Evolutionary conservation across 1,284 basidiomycete genomes (phyloP), one percentile per base, ranked within the genome.

Genomic region (Golubevia sp.): DNA sequence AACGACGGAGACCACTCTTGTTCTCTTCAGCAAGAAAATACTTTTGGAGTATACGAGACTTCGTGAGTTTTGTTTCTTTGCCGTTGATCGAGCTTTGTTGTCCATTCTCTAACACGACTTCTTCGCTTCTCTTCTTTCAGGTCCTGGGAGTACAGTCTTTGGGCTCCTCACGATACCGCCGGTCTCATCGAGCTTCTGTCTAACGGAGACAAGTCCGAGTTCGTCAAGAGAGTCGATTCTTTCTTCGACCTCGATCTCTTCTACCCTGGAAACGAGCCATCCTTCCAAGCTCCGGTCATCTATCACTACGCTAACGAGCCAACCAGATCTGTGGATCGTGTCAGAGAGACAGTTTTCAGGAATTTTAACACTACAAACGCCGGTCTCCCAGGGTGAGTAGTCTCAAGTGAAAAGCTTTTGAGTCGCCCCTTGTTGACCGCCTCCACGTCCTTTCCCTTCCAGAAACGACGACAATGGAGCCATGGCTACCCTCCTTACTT

Each of bases 401-500:
- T n/a, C n/a, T n/a, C n/a, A n/a, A n/a, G n/a, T n/a, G n/a, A n/a
- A n/a, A n/a, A n/a, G n/a, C n/a, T n/a, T n/a, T n/a, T n/a, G n/a
- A n/a, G n/a, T n/a, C n/a, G n/a, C n/a, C n/a, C n/a, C n/a, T n/a
- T n/a, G n/a, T n/a, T n/a, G n/a, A n/a, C n/a, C n/a, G n/a, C n/a
- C 1, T 49, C 20, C 48, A 49, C 20, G 1, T 23, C 48, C 18
- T 49, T 49, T 49, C 20, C 20, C 48, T 49, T 49, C 20, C n/a
- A n/a, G 87, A 15, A 88, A 89, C 69, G 87, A 88, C 65, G 88
- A 88, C 70, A 83, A 69, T 83, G 90, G 88, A 53, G 90, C 90
- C 0, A 91, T 91, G 90, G 90, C 86, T 2, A 89, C 89, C 68
- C 90, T 89, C 66, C 88, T 87, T 1, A 85, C 87, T 0, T 90